These are phyloP conservation scores for Tardiomyces depauwii DNA, from an alignment of 1,139 yeast species.

Conservation along the genomic window DNA sequence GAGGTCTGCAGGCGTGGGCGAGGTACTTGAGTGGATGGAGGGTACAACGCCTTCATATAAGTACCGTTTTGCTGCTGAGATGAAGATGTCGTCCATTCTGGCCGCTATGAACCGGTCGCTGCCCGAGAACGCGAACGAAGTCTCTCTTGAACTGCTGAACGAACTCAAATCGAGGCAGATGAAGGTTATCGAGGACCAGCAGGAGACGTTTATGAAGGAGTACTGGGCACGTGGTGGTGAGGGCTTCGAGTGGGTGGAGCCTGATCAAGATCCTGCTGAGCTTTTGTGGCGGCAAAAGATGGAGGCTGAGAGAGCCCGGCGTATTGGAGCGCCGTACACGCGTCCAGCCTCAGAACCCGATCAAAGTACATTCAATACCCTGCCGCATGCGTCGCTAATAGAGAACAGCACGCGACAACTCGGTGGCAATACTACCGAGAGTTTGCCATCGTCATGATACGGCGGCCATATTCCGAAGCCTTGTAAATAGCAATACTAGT, in stretches of 20 bases:
- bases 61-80: slow-evolving; percentile 57
- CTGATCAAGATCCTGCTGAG: slow-evolving; percentile 72
- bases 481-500: no score
- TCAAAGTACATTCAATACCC: slow-evolving; percentile 4
- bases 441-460: neutral
- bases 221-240: slow-evolving; percentile 68
- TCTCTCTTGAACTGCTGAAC: slow-evolving; percentile 20
- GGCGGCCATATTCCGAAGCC: no score
- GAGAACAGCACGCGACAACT: slow-evolving; percentile 9
- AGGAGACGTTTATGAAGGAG: slow-evolving; percentile 51
- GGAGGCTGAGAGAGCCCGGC: slow-evolving; percentile 12
- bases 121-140: slow-evolving; percentile 31
- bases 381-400: slow-evolving; percentile 21
- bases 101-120: slow-evolving; percentile 46
- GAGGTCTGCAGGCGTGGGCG: slow-evolving; percentile 51
- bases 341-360: neutral
- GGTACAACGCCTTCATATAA: slow-evolving; percentile 59
- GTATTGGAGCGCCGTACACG: slow-evolving; percentile 11
- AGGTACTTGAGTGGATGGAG: slow-evolving; percentile 45
- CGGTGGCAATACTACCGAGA: neutral
- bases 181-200: slow-evolving; percentile 32
- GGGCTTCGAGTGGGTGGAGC: slow-evolving; percentile 70
- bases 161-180: slow-evolving; percentile 23
- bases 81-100: slow-evolving; percentile 53
- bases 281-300: slow-evolving; percentile 38